A percentile compares a stretch with the other conserved stretches of the same genome.
Evolutionary conservation across 1,139 yeast species (phyloP).

Genomic region (Candida sojae): DNA sequence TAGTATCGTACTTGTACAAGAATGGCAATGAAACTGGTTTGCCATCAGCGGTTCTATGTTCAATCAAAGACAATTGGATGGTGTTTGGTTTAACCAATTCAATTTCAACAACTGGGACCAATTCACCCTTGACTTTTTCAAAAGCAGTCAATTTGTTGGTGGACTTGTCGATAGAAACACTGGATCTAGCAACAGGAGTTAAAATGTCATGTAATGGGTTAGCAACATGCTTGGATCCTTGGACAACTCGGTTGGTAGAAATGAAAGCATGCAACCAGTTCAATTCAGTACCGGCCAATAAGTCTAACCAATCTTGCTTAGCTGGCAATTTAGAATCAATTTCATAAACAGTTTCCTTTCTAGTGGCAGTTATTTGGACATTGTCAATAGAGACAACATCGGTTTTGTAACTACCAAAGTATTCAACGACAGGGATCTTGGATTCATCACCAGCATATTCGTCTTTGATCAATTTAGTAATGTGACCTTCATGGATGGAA

Average conservation of each 20-base stretch:
- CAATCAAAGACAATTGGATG: conserved; percentile 76
- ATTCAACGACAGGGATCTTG: conserved; percentile 83
- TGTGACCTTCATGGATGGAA: conserved; percentile 87
- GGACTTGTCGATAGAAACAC: conserved; percentile 62
- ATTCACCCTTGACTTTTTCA: conserved; percentile 74
- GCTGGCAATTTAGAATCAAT: conserved; percentile 51
- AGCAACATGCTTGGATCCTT: conserved; percentile 74
- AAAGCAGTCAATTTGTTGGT: conserved; percentile 64
- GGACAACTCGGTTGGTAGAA: conserved; percentile 77
- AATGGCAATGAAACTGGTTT: conserved; percentile 74
- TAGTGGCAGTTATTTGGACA: conserved; percentile 37
- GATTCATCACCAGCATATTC: conserved; percentile 70
- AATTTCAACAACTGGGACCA: conserved; percentile 68
- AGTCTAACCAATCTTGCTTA: conserved; percentile 67
- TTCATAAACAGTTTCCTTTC: conserved; percentile 27
- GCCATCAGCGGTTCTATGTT: conserved; percentile 83
- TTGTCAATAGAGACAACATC: conserved; percentile 29
- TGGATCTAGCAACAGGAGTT: conserved; percentile 67
- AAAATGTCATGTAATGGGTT: conserved; percentile 82
- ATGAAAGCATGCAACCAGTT: conserved; percentile 94
- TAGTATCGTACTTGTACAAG: conserved; percentile 76
- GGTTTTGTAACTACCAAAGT: conserved; percentile 70
- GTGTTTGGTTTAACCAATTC: conserved; percentile 45
- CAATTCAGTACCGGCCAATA: conserved; percentile 76
- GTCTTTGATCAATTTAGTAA: conserved; percentile 65